phyloP scores from a whole-genome alignment of 2,329 filamentous ascomycete species.

The Aspergillus novofumigatus region DNA sequence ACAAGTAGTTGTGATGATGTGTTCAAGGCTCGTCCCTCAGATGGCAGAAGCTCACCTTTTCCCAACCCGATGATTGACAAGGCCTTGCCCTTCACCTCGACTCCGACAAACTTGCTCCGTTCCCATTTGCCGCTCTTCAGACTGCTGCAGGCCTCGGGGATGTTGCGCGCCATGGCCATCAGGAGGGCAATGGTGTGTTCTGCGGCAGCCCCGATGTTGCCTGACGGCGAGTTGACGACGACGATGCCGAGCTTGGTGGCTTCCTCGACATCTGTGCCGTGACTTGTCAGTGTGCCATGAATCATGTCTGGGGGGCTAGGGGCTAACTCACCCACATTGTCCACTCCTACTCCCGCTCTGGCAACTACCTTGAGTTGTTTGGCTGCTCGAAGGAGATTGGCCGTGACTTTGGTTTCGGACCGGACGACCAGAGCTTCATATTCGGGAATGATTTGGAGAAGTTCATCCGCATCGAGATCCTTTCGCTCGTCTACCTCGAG shows the following conservation, averaged over 20 bases:
- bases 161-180: conserved; percentile 68
- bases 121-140: conserved; percentile 74
- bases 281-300: background rate
- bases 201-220: conserved; percentile 76
- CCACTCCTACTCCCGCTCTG: conserved; percentile 74
- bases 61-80: conserved; percentile 73
- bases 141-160: conserved; percentile 65
- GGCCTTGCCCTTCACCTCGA: conserved; percentile 73
- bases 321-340: conserved; percentile 59
- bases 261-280: conserved; percentile 55
- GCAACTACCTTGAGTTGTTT: conserved; percentile 72
- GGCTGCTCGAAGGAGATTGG: conserved; percentile 61
- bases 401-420: conserved; percentile 76
- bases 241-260: conserved; percentile 71
- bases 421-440: conserved; percentile 77
- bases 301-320: background rate
- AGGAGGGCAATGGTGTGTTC: conserved; percentile 74
- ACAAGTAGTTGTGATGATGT: no score
- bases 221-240: conserved; percentile 73
- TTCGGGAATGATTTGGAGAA: conserved; percentile 62
- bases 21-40: background rate
- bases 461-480: conserved; percentile 58
- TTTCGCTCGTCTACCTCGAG: conserved; percentile 68
- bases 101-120: conserved; percentile 66
- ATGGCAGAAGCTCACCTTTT: conserved; percentile 51